Evolutionary conservation across 2,329 filamentous ascomycete genomes (phyloP), one percentile per base, ranked within the genome.

Genomic region (Myriangium duriaei): DNA sequence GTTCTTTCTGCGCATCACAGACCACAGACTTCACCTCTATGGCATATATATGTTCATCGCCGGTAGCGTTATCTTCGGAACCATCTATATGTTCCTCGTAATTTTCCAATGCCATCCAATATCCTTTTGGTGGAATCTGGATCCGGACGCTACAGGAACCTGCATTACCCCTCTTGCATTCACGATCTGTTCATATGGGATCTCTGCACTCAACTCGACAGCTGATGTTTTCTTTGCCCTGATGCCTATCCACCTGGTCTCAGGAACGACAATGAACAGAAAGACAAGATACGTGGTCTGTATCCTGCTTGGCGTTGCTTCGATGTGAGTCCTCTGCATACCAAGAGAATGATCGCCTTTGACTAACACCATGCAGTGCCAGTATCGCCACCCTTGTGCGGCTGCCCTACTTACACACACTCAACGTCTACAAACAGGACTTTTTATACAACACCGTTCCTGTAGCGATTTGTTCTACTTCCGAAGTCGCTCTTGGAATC

Each of bases 31-130:
- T 17, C 68, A 73, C 36, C 54, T 61, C 17, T 55, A 55, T 45
- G 60, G 65, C 41, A 62, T 72, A 30, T 61, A 62, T 42, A 39
- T 54, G 11, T 56, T 71, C 12, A 65, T 72, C 46, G 47, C 47
- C 13, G 51, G 63, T 7, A 64, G 67, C 2, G 52, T 60, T 1
- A 34, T 64, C 4, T 60, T 69, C 32, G 64, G 69, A 3, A 45
- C 62, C 2, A 52, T 63, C 4, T 72, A 70, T 46, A 63, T 67
- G 47, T 67, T 70, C 45, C 51, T 72, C 32, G 55, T 69, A 16
- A 56, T 67, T 10, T 62, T 73, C 36, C 69, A 74, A 50, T 74
- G 71, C 48, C 53, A 52, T n/a, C 69, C 70, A 34, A 60, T 71
- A 11, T 54, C 55, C 3, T 62, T 61, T 34, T 74, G 71, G 50